These are phyloP conservation scores for Solanum chiquidenum DNA, from an alignment of 257 asterid species.

Conservation along the genomic window DNA sequence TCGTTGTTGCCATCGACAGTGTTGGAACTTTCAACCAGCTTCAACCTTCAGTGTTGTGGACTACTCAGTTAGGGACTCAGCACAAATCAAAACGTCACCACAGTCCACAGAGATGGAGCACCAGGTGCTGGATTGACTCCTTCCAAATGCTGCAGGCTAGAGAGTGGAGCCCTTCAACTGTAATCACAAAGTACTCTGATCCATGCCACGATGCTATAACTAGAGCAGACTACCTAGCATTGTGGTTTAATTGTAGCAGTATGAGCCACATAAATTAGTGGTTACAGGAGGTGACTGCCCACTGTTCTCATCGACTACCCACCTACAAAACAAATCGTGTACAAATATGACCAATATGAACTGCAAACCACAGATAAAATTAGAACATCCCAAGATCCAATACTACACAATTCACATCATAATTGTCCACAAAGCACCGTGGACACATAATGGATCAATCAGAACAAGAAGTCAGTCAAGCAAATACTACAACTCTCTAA, in stretches of 20 bases:
- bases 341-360: not conserved
- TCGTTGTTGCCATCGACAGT: slow-evolving; percentile 44
- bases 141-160: slow-evolving; percentile 52
- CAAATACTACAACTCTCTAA: not conserved
- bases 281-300: not conserved
- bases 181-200: not conserved
- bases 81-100: slow-evolving; percentile 56
- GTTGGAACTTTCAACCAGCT: slow-evolving; percentile 40
- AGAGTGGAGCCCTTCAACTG: slow-evolving; percentile 52
- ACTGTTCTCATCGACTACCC: not conserved
- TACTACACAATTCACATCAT: not conserved
- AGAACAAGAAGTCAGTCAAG: not conserved
- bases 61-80: slow-evolving; percentile 46
- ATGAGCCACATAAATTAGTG: not conserved
- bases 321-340: not conserved
- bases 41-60: slow-evolving; percentile 39
- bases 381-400: not conserved
- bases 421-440: not conserved
- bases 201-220: not conserved
- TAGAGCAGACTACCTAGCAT: not conserved
- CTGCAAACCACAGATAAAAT: not conserved
- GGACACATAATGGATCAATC: not conserved
- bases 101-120: slow-evolving; percentile 41
- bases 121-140: slow-evolving; percentile 51
- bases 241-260: not conserved